These are phyloP conservation scores for Candida wancherniae DNA, from an alignment of 805 yeast genomes.

Conservation along the genomic window DNA sequence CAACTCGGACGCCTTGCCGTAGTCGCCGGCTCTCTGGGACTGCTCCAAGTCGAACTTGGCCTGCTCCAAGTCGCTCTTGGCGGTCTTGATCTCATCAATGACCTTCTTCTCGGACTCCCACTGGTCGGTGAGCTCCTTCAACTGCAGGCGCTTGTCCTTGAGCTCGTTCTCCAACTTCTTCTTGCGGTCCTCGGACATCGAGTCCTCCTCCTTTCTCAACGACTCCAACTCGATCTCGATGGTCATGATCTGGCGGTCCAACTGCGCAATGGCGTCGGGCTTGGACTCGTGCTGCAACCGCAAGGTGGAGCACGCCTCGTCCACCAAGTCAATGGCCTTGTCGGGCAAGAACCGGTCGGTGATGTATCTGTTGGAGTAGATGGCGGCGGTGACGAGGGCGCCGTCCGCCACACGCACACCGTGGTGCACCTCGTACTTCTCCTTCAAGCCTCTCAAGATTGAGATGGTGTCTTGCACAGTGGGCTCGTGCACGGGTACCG, in stretches of 20 bases:
- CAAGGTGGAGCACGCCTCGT: slow-evolving; percentile 94
- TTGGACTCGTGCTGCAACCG: slow-evolving; percentile 94
- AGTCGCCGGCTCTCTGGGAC: slow-evolving; percentile 79
- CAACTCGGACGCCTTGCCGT: slow-evolving; percentile 81
- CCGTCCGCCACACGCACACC: slow-evolving; percentile 93
- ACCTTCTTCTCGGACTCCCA: slow-evolving; percentile 84
- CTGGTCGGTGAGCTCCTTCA: slow-evolving; percentile 64
- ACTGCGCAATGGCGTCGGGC: slow-evolving; percentile 87
- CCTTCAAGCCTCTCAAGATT: slow-evolving; percentile 88
- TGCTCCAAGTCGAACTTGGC: slow-evolving; percentile 80
- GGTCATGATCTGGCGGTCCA: slow-evolving; percentile 88
- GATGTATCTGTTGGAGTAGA: slow-evolving; percentile 82
- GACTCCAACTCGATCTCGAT: slow-evolving; percentile 94
- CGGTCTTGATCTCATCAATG: slow-evolving; percentile 70
- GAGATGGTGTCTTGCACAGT: slow-evolving; percentile 86
- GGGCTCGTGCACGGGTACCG: slow-evolving; percentile 84
- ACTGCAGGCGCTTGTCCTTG: slow-evolving; percentile 56
- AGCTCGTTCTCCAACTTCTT: slow-evolving; percentile 69
- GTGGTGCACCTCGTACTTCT: slow-evolving; percentile 92
- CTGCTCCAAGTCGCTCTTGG: slow-evolving; percentile 78
- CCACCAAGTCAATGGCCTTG: slow-evolving; percentile 93
- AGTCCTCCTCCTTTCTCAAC: slow-evolving; percentile 86
- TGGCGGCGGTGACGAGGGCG: slow-evolving; percentile 91
- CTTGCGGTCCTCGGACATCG: slow-evolving; percentile 72
- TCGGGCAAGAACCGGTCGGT: slow-evolving; percentile 91